Evolutionary conservation across 2,329 filamentous ascomycete species (phyloP).

Genomic region (Immersiporthe knoxdaviesiana): DNA sequence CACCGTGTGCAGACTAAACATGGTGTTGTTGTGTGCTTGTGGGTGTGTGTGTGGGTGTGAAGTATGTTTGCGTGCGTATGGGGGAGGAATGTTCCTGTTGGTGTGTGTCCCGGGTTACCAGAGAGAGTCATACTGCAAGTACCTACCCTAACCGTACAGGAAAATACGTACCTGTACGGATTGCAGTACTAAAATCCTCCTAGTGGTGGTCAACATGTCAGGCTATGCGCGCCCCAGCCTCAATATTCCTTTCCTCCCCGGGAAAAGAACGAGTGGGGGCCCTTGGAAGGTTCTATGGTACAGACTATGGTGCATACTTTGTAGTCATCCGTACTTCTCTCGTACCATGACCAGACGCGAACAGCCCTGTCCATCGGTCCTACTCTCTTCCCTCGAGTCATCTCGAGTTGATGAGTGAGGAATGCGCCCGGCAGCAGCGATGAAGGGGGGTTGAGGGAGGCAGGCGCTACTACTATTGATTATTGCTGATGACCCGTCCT

Average conservation of each 20-base stretch:
- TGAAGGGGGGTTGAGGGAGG: background rate
- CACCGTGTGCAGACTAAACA: background rate
- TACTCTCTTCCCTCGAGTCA: background rate
- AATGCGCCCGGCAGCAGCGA: background rate
- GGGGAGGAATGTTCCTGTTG: background rate
- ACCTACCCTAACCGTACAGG: too few relatives aligned
- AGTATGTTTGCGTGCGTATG: background rate
- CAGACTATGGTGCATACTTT: too few relatives aligned
- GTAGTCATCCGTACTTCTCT: too few relatives aligned
- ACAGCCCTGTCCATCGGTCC: background rate
- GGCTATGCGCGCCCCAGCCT: constrained; percentile 1
- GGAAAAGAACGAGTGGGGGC: background rate
- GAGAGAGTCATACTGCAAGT: too few relatives aligned
- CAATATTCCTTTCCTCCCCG: background rate
- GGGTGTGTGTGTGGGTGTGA: background rate
- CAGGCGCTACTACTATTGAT: background rate
- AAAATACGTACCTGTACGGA: too few relatives aligned
- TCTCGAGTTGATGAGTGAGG: background rate
- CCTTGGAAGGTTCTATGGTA: background rate
- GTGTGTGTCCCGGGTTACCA: too few relatives aligned
- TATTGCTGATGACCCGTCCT: background rate
- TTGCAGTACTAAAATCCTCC: background rate
- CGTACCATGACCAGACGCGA: background rate
- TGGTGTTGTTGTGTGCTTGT: background rate
- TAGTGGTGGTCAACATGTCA: background rate